Conservation (phyloP, 768 basidiomycete genomes). For the Austroboletus eburneus region DNA sequence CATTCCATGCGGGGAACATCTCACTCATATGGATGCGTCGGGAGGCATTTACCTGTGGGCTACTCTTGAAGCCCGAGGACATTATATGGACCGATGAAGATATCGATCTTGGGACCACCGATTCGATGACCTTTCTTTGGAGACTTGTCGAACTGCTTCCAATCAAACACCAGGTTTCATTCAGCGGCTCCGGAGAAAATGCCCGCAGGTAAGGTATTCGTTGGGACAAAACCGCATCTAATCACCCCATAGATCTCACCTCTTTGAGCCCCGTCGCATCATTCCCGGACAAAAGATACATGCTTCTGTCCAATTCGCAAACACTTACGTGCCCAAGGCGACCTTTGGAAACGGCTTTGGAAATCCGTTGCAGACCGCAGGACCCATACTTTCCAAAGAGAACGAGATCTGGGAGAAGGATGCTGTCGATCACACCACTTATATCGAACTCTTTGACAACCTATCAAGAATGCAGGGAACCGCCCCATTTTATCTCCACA, state of each 20-base stretch:
- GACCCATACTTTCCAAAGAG: slow-evolving; percentile 6
- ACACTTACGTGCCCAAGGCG: slow-evolving; percentile 15
- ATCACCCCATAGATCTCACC: slow-evolving; percentile 6
- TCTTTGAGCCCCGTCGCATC: slow-evolving; percentile 14
- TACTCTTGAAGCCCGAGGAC: slow-evolving; percentile 18
- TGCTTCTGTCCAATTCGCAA: slow-evolving; percentile 18
- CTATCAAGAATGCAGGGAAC: slow-evolving; percentile 8
- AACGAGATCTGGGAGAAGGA: slow-evolving; percentile 13
- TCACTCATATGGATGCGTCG: slow-evolving; percentile 30
- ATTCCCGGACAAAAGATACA: slow-evolving; percentile 19
- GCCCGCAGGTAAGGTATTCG: slow-evolving; percentile 3
- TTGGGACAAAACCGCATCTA: not conserved
- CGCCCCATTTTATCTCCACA: slow-evolving; percentile 12
- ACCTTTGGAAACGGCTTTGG: slow-evolving; percentile 16
- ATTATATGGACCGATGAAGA: slow-evolving; percentile 18
- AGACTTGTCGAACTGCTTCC: slow-evolving; percentile 13
- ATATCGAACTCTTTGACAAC: slow-evolving; percentile 6
- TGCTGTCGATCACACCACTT: slow-evolving; percentile 11
- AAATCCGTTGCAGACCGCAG: slow-evolving; percentile 5
- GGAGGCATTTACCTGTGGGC: slow-evolving; percentile 23
- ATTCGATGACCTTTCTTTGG: slow-evolving; percentile 15
- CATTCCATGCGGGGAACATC: slow-evolving; percentile 13
- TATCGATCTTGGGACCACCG: slow-evolving; percentile 13
- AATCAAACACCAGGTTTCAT: slow-evolving; percentile 15
- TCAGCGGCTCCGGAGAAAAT: slow-evolving; percentile 12